phyloP scores from a whole-genome alignment of 257 asterid species.

The Coffea eugenioides region DNA sequence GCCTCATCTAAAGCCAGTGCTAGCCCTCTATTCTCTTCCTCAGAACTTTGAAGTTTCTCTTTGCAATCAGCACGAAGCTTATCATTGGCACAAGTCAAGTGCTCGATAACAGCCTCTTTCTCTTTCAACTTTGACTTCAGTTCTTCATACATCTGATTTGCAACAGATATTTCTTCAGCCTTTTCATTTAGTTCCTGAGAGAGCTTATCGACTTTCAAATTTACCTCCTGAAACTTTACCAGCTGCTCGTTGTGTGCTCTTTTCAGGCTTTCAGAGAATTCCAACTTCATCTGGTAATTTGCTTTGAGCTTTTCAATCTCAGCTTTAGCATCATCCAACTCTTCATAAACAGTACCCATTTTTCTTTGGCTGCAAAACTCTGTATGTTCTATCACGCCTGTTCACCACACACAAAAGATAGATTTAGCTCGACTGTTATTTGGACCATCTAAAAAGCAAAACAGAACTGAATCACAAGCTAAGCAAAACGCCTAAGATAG shows the following conservation, averaged over 20 bases:
- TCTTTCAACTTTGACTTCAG: constrained; percentile 48
- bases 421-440: background rate
- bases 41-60: constrained; percentile 47
- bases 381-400: constrained; percentile 20
- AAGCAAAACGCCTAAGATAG: background rate
- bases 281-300: constrained; percentile 45
- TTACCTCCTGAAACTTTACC: constrained; percentile 56
- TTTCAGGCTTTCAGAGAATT: constrained; percentile 60
- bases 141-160: constrained; percentile 39
- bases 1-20: constrained; percentile 68
- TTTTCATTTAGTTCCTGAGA: constrained; percentile 44
- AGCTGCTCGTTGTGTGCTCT: constrained; percentile 59
- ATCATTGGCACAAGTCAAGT: constrained; percentile 52
- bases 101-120: constrained; percentile 56
- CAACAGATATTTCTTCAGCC: constrained; percentile 42
- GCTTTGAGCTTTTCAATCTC: constrained; percentile 59
- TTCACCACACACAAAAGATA: background rate
- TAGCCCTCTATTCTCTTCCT: constrained; percentile 58
- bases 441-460: background rate
- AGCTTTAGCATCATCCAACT: constrained; percentile 71
- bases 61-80: constrained; percentile 55
- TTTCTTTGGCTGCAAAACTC: constrained; percentile 22
- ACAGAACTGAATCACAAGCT: background rate
- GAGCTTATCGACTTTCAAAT: constrained; percentile 54
- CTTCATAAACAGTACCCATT: constrained; percentile 62